These are phyloP conservation scores for Populus ilicifolia DNA, from an alignment of 345 rosid genomes.

Conservation along the genomic window DNA sequence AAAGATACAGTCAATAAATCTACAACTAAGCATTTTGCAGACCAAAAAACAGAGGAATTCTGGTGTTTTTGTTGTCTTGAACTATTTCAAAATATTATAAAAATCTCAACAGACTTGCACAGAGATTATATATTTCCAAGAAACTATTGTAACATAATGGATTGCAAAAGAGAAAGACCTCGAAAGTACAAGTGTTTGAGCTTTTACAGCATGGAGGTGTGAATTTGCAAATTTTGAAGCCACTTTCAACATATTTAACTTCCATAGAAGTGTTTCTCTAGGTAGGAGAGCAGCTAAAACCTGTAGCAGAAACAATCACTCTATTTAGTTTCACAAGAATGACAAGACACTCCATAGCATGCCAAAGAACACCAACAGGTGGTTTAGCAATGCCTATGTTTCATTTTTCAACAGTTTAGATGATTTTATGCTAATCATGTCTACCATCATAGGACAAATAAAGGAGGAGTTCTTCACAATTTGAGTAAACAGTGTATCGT, in stretches of 20 bases:
- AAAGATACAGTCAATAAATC: no score
- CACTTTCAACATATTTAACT: slow-evolving; percentile 39
- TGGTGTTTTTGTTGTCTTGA: background rate
- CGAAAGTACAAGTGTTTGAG: slow-evolving; percentile 55
- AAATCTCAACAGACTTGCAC: background rate
- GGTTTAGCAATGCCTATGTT: no score
- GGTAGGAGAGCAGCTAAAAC: slow-evolving; percentile 30
- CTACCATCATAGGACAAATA: no score
- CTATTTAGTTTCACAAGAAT: background rate
- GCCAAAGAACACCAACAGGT: no score
- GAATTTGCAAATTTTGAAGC: slow-evolving; percentile 56
- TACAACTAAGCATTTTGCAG: no score
- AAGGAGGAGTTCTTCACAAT: no score
- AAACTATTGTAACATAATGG: background rate
- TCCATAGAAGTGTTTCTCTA: slow-evolving; percentile 36
- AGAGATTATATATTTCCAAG: background rate
- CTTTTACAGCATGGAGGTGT: slow-evolving; percentile 47
- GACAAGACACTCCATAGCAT: no score
- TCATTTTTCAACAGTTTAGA: no score
- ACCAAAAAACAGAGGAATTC: no score
- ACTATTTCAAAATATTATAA: background rate
- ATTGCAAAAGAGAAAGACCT: slow-evolving; percentile 36
- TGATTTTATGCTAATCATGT: no score
- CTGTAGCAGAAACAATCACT: slow-evolving; percentile 29
- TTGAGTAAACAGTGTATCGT: background rate